phyloP scores from a whole-genome alignment of 2,329 filamentous ascomycete species.

The Epichloe bromicola region DNA sequence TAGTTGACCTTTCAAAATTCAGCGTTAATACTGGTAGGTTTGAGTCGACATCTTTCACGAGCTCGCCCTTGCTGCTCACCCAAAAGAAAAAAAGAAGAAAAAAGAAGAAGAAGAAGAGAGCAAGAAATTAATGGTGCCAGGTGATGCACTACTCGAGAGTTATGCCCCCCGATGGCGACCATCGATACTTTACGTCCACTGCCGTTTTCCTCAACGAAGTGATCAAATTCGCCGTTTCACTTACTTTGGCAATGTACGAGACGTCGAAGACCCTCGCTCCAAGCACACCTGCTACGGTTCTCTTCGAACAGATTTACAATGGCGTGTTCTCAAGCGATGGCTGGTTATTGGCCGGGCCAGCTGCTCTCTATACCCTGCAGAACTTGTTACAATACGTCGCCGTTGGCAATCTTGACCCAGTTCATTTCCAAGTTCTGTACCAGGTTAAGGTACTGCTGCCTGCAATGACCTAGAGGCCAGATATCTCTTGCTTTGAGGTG shows the following conservation, averaged over 20 bases:
- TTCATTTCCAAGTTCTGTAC: slow-evolving; percentile 86
- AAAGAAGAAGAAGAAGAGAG: not conserved
- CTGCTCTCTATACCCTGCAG: slow-evolving; percentile 76
- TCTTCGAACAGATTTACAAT: slow-evolving; percentile 68
- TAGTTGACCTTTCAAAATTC: slow-evolving; percentile 68
- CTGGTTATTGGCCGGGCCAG: slow-evolving; percentile 89
- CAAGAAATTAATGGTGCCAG: slow-evolving; percentile 26
- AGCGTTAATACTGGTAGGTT: slow-evolving; percentile 54
- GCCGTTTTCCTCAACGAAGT: slow-evolving; percentile 90
- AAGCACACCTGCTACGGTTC: slow-evolving; percentile 64
- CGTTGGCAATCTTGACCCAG: slow-evolving; percentile 79
- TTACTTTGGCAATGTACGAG: slow-evolving; percentile 81
- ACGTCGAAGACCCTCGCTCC: slow-evolving; percentile 65
- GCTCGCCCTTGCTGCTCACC: not conserved
- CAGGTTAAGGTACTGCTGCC: slow-evolving; percentile 62
- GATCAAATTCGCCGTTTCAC: slow-evolving; percentile 74
- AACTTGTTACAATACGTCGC: slow-evolving; percentile 92
- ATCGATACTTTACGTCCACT: slow-evolving; percentile 86
- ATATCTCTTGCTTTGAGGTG: not conserved
- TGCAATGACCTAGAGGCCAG: not conserved
- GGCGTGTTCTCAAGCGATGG: slow-evolving; percentile 80
- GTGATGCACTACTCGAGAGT: slow-evolving; percentile 90
- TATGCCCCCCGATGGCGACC: slow-evolving; percentile 70
- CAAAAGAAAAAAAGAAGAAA: not conserved
- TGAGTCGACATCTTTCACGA: not conserved